phyloP scores from a whole-genome alignment of 768 basidiomycete genomes.

The Boletus tomentosulus region DNA sequence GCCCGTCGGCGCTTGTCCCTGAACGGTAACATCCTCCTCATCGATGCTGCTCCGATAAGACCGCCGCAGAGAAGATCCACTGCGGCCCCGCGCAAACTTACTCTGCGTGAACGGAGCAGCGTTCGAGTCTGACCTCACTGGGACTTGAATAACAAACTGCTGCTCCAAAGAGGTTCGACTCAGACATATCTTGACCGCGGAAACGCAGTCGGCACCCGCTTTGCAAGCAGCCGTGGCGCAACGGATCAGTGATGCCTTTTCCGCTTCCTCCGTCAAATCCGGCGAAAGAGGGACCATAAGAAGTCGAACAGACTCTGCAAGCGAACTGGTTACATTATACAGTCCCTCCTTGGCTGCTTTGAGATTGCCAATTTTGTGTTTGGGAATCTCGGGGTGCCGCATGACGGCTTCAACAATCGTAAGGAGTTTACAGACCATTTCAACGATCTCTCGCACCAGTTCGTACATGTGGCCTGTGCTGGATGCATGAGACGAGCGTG shows the following conservation, averaged over 20 bases:
- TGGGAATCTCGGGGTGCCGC: slow-evolving; percentile 65
- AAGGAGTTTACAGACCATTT: slow-evolving; percentile 87
- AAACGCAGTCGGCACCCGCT: slow-evolving; percentile 84
- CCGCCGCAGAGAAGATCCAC: slow-evolving; percentile 36
- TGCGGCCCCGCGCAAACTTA: slow-evolving; percentile 42
- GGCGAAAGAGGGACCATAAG: slow-evolving; percentile 52
- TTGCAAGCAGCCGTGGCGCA: slow-evolving; percentile 87
- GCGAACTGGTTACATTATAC: slow-evolving; percentile 78
- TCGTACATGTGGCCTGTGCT: slow-evolving; percentile 93
- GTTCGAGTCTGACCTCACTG: slow-evolving; percentile 44
- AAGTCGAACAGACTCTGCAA: slow-evolving; percentile 83
- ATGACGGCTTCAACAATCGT: slow-evolving; percentile 89
- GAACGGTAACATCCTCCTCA: slow-evolving; percentile 62
- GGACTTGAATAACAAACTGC: slow-evolving; percentile 63
- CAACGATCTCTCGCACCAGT: slow-evolving; percentile 90
- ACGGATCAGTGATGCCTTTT: slow-evolving; percentile 71
- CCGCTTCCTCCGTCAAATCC: slow-evolving; percentile 69
- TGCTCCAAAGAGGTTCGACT: slow-evolving; percentile 57
- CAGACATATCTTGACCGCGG: slow-evolving; percentile 79
- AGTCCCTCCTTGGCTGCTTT: slow-evolving; percentile 72
- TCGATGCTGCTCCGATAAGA: slow-evolving; percentile 39
- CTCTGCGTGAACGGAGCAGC: slow-evolving; percentile 43
- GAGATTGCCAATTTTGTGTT: slow-evolving; percentile 60
- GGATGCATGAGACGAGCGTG: slow-evolving; percentile 84
- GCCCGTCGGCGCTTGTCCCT: slow-evolving; percentile 38